Evolutionary conservation across 305 asterid species (phyloP), one percentile per base, ranked within the genome.

Genomic region (Fraxinus nigra): DNA sequence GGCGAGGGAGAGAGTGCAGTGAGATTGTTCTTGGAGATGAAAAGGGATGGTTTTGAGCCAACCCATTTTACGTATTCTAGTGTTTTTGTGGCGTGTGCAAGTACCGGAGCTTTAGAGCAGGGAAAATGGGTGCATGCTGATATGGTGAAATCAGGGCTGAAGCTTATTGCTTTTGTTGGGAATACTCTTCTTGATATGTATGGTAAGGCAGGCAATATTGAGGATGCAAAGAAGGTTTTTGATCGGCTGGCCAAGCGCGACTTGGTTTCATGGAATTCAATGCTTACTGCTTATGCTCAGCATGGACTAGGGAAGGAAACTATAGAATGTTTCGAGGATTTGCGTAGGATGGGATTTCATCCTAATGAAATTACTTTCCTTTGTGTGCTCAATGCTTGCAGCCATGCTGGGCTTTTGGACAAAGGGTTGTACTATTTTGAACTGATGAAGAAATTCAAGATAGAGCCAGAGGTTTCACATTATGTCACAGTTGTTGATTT

Each of bases 141-240:
- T 83, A 87, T 92, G 97, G 78, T 91, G 65, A 94, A 95, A 72
- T 88, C 86, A 7, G 98, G 98, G 34, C 43, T 86, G 33, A 76
- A 81, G 81, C 92, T 90, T 76, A 51, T 87, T 81, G 95, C 94
- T 79, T 95, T 89, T 84, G 94, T 92, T 35, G 97, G 97, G 14
- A 90, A 94, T 72, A 91, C 97, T 28, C 95, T 95, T 82, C 93
- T 95, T 79, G 93, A 87, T 83, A 93, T 94, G 99, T 94, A 95
- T 78, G 97, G 94, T 1, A 95, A 91, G 82, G 93, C 95, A 2
- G 97, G 98, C 80, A 92, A 91, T 87, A 87, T 92, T 10, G 89
- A 89, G 73, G 98, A 92, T 85, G 93, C 98, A 28, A 87, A 84
- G 80, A 93, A 87, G 85, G 95, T 94, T 73, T 95, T 95, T 79